Evolutionary conservation across 2,329 filamentous ascomycete species (phyloP), one percentile per base, ranked within the genome.

Genomic region (Neurospora sp.): DNA sequence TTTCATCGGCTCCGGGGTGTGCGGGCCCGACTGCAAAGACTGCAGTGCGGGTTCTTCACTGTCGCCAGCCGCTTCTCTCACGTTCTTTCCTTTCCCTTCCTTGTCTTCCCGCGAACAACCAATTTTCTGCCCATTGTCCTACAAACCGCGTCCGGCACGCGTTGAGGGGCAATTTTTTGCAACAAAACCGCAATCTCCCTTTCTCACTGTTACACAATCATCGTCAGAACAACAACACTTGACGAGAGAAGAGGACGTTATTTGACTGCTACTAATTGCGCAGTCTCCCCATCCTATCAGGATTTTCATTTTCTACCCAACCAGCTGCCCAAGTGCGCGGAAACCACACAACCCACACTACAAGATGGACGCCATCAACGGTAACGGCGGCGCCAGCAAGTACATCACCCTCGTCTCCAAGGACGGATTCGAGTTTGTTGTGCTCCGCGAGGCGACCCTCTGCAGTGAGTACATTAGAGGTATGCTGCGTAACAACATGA

Each of bases 331-430:
- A 62, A 62, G 52, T 62, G 52, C 52, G 52, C 52, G 23, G 13
- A 36, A 62, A 17, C 52, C 23, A 62, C 23, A 28, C 43, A 19
- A 68, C 38, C 39, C 28, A 67, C 71, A 70, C 40, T 71, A 68
- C 46, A 74, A 74, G 33, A 78, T 77, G 76, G 72, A 73, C 62
- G 68, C 70, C 38, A 72, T 74, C 69, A 62, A 68, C 23, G 62
- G 46, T 19, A 39, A 42, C 33, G 28, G 19, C 13, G 52, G 70
- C 15, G 72, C 71, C 9, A 87, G 86, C 80, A 89, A 92, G 77
- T 94, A 93, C 79, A 86, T 94, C 73, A 94, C 92, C 5, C 87
- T 95, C 68, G 85, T 93, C 58, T 93, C 91, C 0, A 86, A 84
- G 74, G 92, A 95, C 79, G 90, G 87, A 75, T 93, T 89, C 78